These are phyloP conservation scores for Tirmania nivea DNA, from an alignment of 495 filamentous ascomycete genomes.

Conservation along the genomic window DNA sequence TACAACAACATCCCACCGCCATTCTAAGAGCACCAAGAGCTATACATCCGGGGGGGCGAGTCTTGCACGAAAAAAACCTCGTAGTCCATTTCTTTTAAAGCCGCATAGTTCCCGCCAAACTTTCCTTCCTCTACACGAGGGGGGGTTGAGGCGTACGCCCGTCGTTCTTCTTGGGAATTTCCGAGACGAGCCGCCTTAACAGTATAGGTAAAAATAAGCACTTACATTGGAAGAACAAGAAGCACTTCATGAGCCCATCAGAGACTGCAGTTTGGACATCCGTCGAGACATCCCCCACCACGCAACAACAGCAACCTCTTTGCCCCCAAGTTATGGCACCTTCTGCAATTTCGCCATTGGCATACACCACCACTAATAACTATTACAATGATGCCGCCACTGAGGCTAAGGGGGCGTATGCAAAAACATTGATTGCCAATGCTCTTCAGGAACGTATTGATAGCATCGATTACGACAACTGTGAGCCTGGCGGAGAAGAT, in stretches of 20 bases:
- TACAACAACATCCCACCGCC: constrained; percentile 21
- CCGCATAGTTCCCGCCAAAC: constrained; percentile 21
- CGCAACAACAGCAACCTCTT: constrained; percentile 12
- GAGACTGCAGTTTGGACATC: neutral
- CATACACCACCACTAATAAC: neutral
- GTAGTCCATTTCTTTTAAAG: constrained; percentile 1
- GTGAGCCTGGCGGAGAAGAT: constrained; percentile 81
- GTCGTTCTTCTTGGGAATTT: constrained; percentile 16
- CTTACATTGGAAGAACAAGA: no score
- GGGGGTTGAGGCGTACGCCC: constrained; percentile 20
- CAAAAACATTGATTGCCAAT: constrained; percentile 41
- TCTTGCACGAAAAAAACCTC: no score
- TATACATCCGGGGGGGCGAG: no score
- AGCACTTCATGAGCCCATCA: neutral
- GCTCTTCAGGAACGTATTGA: constrained; percentile 64
- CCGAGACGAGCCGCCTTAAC: constrained; percentile 19
- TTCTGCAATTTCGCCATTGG: constrained; percentile 11
- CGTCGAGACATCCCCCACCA: constrained; percentile 13
- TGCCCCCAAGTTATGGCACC: constrained; percentile 17
- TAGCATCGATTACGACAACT: constrained; percentile 59
- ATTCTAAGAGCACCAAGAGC: neutral
- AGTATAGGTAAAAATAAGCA: neutral
- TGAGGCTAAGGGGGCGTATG: constrained; percentile 4
- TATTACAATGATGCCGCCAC: neutral
- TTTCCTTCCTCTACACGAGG: constrained; percentile 21